Evolutionary conservation across 2,329 filamentous ascomycete species (phyloP).

Genomic region (Hymenoscyphus linearis): DNA sequence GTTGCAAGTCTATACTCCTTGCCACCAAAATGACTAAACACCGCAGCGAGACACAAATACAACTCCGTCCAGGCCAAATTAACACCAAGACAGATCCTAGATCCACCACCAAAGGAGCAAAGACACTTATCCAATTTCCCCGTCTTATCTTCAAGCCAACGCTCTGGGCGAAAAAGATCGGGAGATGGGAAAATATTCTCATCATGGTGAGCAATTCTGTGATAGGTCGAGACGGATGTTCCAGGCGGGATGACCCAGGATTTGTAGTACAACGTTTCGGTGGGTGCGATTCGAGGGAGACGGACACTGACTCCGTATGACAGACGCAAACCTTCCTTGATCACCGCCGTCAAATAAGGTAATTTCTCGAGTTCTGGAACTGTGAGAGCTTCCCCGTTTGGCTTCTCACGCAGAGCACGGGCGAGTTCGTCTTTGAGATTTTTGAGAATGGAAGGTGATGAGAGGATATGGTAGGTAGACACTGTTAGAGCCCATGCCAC

Average conservation of each 20-base stretch:
- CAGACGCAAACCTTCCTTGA: constrained; percentile 25
- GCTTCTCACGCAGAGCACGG: background rate
- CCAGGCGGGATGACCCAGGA: constrained; percentile 1
- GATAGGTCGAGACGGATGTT: background rate
- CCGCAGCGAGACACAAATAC: constrained; percentile 7
- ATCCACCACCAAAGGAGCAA: constrained; percentile 9
- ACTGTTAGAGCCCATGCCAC: constrained; percentile 31
- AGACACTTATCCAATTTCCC: constrained; percentile 25
- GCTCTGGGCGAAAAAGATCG: background rate
- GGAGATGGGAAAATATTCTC: constrained; percentile 11
- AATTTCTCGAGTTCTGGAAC: constrained; percentile 23
- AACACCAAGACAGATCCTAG: constrained; percentile 12
- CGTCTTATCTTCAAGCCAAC: background rate
- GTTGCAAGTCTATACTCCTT: constrained; percentile 3
- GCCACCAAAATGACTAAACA: constrained; percentile 5
- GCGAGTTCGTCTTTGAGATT: constrained; percentile 34
- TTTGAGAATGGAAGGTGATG: constrained; percentile 26
- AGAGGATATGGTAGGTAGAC: constrained; percentile 34
- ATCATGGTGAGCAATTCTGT: background rate
- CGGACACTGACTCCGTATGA: background rate
- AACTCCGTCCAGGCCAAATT: constrained; percentile 11
- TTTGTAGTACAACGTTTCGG: constrained; percentile 1
- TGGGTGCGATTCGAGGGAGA: background rate
- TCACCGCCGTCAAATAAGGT: constrained; percentile 28
- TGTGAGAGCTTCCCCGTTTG: constrained; percentile 8